Evolutionary conservation across 2,329 filamentous ascomycete genomes (phyloP).

Genomic region (Sporothrix variecibatus): DNA sequence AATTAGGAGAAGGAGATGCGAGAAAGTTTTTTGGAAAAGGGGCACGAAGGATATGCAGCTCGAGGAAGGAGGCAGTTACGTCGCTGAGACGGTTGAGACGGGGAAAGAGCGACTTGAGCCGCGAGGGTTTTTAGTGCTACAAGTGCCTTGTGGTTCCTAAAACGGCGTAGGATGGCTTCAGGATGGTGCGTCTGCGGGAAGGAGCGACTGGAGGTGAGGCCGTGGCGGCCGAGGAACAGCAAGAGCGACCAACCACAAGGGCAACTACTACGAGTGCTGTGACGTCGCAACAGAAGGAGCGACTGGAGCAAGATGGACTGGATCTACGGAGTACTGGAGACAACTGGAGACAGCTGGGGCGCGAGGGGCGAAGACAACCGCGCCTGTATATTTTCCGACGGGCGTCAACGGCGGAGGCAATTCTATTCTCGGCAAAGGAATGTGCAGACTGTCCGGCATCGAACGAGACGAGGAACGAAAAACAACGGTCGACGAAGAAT

Average conservation of each 20-base stretch:
- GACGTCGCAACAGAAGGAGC: conserved; percentile 2
- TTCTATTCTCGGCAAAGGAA: neutral
- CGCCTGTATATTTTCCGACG: conserved; percentile 8
- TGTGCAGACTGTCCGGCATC: neutral
- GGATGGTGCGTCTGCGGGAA: neutral
- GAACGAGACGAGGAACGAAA: neutral
- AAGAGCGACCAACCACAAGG: neutral
- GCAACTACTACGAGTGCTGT: neutral
- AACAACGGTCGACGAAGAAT: neutral
- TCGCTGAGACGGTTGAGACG: neutral
- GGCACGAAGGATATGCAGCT: neutral
- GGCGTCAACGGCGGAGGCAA: neutral
- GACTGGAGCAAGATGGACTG: neutral
- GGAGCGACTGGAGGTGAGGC: neutral
- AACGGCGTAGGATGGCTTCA: neutral
- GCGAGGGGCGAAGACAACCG: conserved; percentile 4
- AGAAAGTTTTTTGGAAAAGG: neutral
- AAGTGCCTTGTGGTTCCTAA: neutral
- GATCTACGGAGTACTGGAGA: neutral
- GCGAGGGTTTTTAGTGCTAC: neutral
- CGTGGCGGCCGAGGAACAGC: neutral
- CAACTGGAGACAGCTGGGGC: neutral
- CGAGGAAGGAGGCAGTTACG: neutral
- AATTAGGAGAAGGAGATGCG: neutral
- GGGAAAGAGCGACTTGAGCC: conserved; percentile 11